Conservation (phyloP, 257 asterid genomes). For the Lycium barbarum region DNA sequence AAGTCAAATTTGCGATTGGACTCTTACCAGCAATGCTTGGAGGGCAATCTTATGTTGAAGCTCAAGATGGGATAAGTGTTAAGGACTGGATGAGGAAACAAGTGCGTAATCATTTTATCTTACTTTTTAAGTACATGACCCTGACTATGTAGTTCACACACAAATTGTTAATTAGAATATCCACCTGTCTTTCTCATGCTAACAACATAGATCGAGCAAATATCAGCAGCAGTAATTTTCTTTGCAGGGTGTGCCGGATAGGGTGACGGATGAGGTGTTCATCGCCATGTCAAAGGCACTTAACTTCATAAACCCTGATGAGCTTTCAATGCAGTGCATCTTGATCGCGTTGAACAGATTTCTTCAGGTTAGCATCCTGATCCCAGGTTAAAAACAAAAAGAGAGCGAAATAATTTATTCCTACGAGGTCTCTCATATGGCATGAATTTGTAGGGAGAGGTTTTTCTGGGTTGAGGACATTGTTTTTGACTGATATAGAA, state of each 20-base stretch:
- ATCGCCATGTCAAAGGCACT: conserved; percentile 99
- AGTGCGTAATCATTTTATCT: conserved; percentile 48
- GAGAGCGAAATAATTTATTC: neutral
- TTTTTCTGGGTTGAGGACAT: neutral
- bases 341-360: conserved; percentile 95
- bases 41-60: conserved; percentile 96
- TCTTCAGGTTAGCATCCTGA: conserved; percentile 63
- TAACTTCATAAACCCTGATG: conserved; percentile 95
- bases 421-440: neutral
- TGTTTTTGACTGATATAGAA: neutral
- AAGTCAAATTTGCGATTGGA: conserved; percentile 92
- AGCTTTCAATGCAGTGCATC: conserved; percentile 96
- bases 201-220: neutral
- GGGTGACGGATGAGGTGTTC: conserved; percentile 86
- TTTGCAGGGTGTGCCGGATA: conserved; percentile 89
- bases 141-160: neutral
- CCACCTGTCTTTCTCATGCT: neutral
- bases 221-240: neutral
- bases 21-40: conserved; percentile 96
- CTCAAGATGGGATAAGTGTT: conserved; percentile 92
- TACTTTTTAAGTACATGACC: neutral
- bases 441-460: neutral
- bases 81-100: conserved; percentile 96
- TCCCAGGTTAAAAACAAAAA: neutral
- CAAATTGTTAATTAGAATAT: conserved; percentile 5